phyloP scores from a whole-genome alignment of 345 rosid species.

The Bruguiera parviflora region DNA sequence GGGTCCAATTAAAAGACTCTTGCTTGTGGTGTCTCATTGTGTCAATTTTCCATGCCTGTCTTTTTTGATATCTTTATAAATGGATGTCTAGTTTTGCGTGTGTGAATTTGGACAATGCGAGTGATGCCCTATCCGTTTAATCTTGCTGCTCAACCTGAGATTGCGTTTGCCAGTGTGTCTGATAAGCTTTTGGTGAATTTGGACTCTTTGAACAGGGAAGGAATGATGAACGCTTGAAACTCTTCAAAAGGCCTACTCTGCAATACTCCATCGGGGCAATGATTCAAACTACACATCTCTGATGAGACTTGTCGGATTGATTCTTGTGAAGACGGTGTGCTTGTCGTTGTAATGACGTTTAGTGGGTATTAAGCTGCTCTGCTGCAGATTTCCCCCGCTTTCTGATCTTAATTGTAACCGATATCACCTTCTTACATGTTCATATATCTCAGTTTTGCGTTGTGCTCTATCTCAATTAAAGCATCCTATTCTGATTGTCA shows the following conservation, averaged over 20 bases:
- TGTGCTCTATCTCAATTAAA: too few species aligned
- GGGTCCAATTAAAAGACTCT: too few species aligned
- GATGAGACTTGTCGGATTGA: background rate
- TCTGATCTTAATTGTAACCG: constrained; percentile 2
- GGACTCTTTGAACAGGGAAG: constrained; percentile 27
- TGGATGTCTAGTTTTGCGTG: background rate
- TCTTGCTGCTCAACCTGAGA: constrained; percentile 1
- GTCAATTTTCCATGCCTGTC: too few species aligned
- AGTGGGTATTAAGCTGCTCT: constrained; percentile 14
- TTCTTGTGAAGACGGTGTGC: constrained; percentile 5
- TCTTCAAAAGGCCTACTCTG: too few species aligned
- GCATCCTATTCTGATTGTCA: background rate
- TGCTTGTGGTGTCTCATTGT: too few species aligned
- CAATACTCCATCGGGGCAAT: too few species aligned
- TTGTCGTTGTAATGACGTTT: constrained; percentile 3
- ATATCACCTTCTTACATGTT: background rate
- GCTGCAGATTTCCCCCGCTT: constrained; percentile 1
- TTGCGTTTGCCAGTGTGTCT: background rate
- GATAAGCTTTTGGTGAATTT: constrained; percentile 3
- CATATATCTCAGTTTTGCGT: background rate
- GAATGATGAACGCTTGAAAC: background rate
- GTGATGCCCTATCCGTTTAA: background rate
- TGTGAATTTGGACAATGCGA: background rate
- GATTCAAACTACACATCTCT: too few species aligned
- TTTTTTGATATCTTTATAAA: background rate